Conservation (phyloP, 208 protist species). For the Leishmania tarentolae region DNA sequence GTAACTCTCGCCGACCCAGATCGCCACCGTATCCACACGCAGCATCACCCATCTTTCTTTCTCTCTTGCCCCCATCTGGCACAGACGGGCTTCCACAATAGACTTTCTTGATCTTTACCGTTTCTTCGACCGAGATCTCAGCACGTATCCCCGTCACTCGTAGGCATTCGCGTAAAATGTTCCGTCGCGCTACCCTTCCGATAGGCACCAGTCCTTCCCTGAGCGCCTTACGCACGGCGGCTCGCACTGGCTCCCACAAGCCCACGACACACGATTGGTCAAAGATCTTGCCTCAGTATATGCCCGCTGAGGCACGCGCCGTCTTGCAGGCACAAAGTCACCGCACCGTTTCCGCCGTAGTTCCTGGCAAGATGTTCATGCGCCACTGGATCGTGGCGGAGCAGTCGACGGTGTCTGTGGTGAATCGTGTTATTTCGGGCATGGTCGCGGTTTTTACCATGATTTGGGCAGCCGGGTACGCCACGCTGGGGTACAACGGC, state of each 20-base stretch:
- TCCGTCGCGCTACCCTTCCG: constrained; percentile 54
- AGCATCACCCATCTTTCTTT: neutral
- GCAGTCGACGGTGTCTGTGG: constrained; percentile 86
- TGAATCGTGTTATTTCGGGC: constrained; percentile 86
- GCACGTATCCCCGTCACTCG: neutral
- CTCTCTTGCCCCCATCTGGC: neutral
- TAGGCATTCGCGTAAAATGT: constrained; percentile 28
- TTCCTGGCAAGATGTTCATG: constrained; percentile 93
- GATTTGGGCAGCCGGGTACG: constrained; percentile 82
- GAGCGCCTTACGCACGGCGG: constrained; percentile 22
- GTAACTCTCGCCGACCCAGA: neutral
- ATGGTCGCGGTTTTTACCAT: constrained; percentile 84
- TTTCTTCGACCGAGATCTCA: neutral
- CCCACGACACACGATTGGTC: constrained; percentile 86
- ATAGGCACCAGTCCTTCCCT: constrained; percentile 27
- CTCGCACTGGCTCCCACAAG: constrained; percentile 62
- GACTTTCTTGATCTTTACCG: neutral
- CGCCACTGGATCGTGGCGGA: constrained; percentile 90
- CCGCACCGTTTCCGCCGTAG: constrained; percentile 81
- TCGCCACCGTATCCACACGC: neutral
- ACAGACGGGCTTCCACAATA: neutral
- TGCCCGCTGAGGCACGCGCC: constrained; percentile 56
- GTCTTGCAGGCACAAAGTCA: constrained; percentile 54
- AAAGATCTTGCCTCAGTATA: constrained; percentile 46
- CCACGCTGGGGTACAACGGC: constrained; percentile 87